These are phyloP conservation scores for Andrographis paniculata DNA, from an alignment of 305 asterid species.

Conservation along the genomic window DNA sequence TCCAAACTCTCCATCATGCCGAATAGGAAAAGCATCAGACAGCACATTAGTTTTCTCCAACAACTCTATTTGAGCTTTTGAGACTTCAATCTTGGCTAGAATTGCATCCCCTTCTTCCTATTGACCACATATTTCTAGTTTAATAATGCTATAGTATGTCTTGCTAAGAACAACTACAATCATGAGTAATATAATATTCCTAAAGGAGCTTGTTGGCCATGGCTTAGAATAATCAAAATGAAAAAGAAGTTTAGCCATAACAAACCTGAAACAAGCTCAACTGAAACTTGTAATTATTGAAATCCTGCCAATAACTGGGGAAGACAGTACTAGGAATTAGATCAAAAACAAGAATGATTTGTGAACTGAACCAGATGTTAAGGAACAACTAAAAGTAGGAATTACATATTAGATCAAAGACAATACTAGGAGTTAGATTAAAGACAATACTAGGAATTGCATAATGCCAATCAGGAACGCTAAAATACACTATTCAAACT, in stretches of 20 bases:
- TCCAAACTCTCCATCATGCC: constrained; percentile 95
- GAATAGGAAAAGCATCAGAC: constrained; percentile 92
- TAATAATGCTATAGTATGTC: constrained; percentile 9
- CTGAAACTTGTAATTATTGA: constrained; percentile 87
- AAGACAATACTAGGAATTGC: no score
- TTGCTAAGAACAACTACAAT: constrained; percentile 9
- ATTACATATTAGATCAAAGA: no score
- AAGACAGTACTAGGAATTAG: constrained; percentile 13
- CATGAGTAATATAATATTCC: constrained; percentile 14
- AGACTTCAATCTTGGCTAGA: constrained; percentile 89
- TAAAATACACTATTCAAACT: constrained; percentile 4
- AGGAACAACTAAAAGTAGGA: no score
- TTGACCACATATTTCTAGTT: constrained; percentile 18
- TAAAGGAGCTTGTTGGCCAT: constrained; percentile 1
- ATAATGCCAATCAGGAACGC: constrained; percentile 7
- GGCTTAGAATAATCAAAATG: not conserved
- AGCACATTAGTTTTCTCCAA: constrained; percentile 82
- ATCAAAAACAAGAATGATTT: not conserved
- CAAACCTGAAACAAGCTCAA: constrained; percentile 86
- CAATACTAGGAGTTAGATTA: constrained; percentile 8
- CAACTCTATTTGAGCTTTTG: constrained; percentile 92
- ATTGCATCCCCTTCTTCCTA: constrained; percentile 97
- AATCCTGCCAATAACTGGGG: constrained; percentile 92
- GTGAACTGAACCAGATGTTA: no score
- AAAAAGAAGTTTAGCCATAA: constrained; percentile 13